Base-by-base conservation (phyloP, 768 basidiomycete genomes). In the Lactarius akahatsu region DNA sequence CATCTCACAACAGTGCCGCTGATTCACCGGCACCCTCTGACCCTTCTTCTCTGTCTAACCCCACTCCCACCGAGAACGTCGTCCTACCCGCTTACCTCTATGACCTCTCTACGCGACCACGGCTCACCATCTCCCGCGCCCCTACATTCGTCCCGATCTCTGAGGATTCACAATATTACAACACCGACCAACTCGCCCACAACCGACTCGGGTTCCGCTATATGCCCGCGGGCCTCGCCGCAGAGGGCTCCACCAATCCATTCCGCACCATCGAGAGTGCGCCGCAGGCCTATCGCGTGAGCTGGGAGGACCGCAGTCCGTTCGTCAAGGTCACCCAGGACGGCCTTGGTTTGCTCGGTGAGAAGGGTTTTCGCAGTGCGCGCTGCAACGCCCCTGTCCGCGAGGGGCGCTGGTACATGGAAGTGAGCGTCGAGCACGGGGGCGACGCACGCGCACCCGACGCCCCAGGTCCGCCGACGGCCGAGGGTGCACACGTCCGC, bases 361-460 rank as follows among this genome's bases (percentile, higher is more conserved):
- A 90, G 73, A 91, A 90, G 60, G 97, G 97, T 4, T 98, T 94
- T 76, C 81, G 96, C 30, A 93, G 91, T 71, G 94, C 90, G 3
- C 85, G 97, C 28, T 89, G 89, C 65, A 98, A 97, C 75, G 89
- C 92, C 1, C 91, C 94, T 0, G 83, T 98, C 26, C 82, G 93
- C 28, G 87, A 95, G 71, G 97, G 97, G 6, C 85, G 83, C 15
- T 98, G 94, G 94, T 98, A 95, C 75, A 86, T 95, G 82, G 97
- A 99, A 79, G 86, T 96, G 57, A 85, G 85, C 74, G 82, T 98
- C 69, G 79, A 89, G 26, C 83, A 85, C 52, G 89, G 91, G 0
- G 90, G 90, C 2, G 91, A 88, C 1, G 88, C 87, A 62, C 79
- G 77, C 65, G 73, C 74, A 36, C 73, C 77, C 28, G 87, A 85